These are phyloP conservation scores for Linaria vulgaris DNA, from an alignment of 257 asterid species.

Conservation along the genomic window DNA sequence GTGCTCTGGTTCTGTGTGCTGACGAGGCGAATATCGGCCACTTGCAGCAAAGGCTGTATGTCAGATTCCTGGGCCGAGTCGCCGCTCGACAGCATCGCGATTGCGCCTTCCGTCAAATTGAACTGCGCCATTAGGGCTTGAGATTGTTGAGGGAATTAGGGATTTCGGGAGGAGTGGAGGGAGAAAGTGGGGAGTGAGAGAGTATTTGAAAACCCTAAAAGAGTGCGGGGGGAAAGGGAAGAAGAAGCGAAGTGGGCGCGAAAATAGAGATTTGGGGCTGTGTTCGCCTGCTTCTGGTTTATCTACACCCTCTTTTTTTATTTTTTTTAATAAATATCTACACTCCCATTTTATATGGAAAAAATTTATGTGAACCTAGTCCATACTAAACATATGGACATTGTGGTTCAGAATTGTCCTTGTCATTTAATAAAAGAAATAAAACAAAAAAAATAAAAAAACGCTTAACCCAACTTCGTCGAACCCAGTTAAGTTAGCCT, in stretches of 20 bases:
- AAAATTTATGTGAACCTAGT: no score
- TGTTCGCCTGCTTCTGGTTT: conserved; percentile 2
- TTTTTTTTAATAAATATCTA: no score
- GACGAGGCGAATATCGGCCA: conserved; percentile 51
- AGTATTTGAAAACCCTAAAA: conserved; percentile 46
- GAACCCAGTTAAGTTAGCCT: no score
- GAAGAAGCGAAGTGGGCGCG: conserved; percentile 31
- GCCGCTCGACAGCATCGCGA: conserved; percentile 43
- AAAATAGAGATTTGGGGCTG: conserved; percentile 24
- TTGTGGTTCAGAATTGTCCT: no score
- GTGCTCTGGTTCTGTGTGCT: conserved; percentile 41
- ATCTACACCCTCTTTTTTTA: no score
- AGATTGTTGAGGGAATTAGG: not conserved
- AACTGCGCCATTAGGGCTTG: conserved; percentile 39
- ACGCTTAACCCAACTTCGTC: no score
- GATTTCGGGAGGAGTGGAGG: conserved; percentile 6
- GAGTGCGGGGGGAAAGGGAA: conserved; percentile 17
- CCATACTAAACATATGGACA: no score
- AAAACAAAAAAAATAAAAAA: no score
- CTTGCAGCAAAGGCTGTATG: conserved; percentile 69
- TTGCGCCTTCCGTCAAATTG: conserved; percentile 60
- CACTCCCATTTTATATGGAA: no score
- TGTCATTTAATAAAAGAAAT: no score
- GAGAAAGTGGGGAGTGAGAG: conserved; percentile 17
- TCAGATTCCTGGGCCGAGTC: conserved; percentile 30